Conservation (phyloP, 192 early-diverging fungal genomes). For the Linnemannia hyalina region DNA sequence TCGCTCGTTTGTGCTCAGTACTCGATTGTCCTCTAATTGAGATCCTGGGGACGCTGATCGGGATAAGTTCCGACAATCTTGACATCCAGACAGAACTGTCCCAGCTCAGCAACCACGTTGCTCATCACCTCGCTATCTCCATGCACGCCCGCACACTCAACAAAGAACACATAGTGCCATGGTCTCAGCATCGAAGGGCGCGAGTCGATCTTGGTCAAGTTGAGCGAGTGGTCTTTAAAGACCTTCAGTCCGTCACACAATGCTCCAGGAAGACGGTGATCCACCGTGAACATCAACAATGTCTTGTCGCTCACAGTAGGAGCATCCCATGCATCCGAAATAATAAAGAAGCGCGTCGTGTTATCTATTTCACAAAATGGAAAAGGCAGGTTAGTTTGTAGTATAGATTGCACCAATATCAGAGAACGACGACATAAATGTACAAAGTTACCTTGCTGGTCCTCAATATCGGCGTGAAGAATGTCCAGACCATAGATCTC, state of each 20-base stretch:
- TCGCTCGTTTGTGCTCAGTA: not conserved
- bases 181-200: slow-evolving; percentile 81
- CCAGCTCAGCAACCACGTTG: slow-evolving; percentile 76
- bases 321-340: slow-evolving; percentile 75
- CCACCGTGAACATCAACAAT: slow-evolving; percentile 90
- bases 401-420: not conserved
- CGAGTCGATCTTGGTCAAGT: slow-evolving; percentile 93
- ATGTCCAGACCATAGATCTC: slow-evolving; percentile 84
- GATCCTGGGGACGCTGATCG: slow-evolving; percentile 61
- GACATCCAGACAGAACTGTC: slow-evolving; percentile 79
- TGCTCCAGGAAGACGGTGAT: slow-evolving; percentile 89
- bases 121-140: slow-evolving; percentile 73
- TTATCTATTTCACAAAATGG: slow-evolving; percentile 68
- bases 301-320: slow-evolving; percentile 84
- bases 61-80: slow-evolving; percentile 89
- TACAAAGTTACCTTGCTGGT: slow-evolving; percentile 66
- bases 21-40: slow-evolving; percentile 12
- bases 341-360: slow-evolving; percentile 93
- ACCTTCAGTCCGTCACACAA: slow-evolving; percentile 87
- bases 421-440: not conserved
- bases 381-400: not conserved
- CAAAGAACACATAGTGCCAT: slow-evolving; percentile 97
- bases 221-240: slow-evolving; percentile 85
- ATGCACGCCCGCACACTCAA: slow-evolving; percentile 88
- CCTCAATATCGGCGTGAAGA: slow-evolving; percentile 83